Evolutionary conservation across 2,329 filamentous ascomycete genomes (phyloP).

Genomic region (Mycosphaerella arachidis): DNA sequence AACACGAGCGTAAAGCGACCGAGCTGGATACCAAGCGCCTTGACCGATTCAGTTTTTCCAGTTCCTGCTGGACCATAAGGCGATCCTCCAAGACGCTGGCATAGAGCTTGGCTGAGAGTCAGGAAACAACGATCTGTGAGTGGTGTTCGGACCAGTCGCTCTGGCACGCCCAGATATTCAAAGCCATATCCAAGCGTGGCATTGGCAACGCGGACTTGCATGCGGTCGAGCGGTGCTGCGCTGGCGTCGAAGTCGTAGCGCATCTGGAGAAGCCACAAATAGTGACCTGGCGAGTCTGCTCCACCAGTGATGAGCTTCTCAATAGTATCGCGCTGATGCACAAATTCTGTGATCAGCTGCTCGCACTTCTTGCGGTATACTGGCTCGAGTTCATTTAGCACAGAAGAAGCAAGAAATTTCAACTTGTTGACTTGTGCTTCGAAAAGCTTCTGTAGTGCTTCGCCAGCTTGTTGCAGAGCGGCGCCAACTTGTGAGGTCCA

Average conservation of each 20-base stretch:
- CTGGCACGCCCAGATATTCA: conserved; percentile 93
- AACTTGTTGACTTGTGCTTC: conserved; percentile 82
- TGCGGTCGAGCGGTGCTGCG: conserved; percentile 74
- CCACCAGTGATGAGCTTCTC: conserved; percentile 75
- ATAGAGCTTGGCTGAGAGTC: conserved; percentile 91
- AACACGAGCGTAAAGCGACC: conserved; percentile 98
- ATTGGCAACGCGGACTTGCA: conserved; percentile 95
- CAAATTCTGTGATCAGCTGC: conserved; percentile 96
- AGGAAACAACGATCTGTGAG: conserved; percentile 98
- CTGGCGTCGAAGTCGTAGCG: conserved; percentile 83
- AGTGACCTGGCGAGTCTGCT: conserved; percentile 72
- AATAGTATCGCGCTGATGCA: conserved; percentile 92
- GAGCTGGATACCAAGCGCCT: conserved; percentile 91
- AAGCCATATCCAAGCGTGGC: conserved; percentile 94
- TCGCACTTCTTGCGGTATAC: conserved; percentile 95
- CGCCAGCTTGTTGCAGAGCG: conserved; percentile 67
- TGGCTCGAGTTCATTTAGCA: conserved; percentile 81
- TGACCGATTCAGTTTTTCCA: conserved; percentile 98
- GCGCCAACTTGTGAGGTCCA: conserved; percentile 88
- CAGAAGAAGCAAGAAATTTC: conserved; percentile 77
- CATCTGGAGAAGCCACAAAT: conserved; percentile 95
- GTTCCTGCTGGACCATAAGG: conserved; percentile 97
- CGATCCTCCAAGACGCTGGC: conserved; percentile 90
- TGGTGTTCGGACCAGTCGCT: conserved; percentile 92
- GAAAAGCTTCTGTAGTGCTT: conserved; percentile 65